Evolutionary conservation across 176 grass and related monocot species (phyloP), one percentile per base, ranked within the genome.

Genomic region (Microstegium vimineum): DNA sequence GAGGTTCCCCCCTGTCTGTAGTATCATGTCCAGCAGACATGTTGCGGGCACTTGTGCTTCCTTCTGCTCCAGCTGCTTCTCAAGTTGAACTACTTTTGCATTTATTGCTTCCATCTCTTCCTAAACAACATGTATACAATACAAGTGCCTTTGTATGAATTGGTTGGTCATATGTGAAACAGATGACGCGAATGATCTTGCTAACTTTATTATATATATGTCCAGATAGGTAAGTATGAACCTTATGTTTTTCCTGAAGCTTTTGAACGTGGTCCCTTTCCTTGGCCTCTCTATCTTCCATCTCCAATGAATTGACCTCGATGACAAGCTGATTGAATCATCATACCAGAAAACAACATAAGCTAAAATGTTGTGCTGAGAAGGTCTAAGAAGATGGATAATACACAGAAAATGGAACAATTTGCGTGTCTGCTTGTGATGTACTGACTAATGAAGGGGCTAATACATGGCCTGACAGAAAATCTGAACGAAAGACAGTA

Each of bases 241-340:
- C 76, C 81, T 84, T 69, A n/a, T 89, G 82, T 10, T 62, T 61
- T 62, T 81, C 62, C 10, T 51, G 76, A 10, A 89, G 70, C 76
- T 22, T 81, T 18, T 62, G 70, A 62, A 18, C 76, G 62, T 52
- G 23, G 25, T 51, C 54, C 47, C 26, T 41, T 32, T 36, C 36
- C 22, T 60, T 66, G 36, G 57, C 23, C 2, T 38, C 28, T 34
- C n/a, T 60, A 38, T 6, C 30, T 79, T 16, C 43, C n/a, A 69
- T n/a, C 0, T 66, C 60, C 31, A 73, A 12, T 61, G 61, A 62
- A 42, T 46, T 47, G 35, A 57, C 46, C 16, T 79, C 28, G 28
- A 84, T 28, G 37, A 63, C 46, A 61, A 64, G 36, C 75, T 75
- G 47, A 60, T n/a, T 10, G 52, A 51, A 5, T 52, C 33, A 52